A percentile compares a stretch with the other conserved stretches of the same genome.
Evolutionary conservation across 2,329 filamentous ascomycete genomes (phyloP).

Genomic region (Colletotrichum aenigma): DNA sequence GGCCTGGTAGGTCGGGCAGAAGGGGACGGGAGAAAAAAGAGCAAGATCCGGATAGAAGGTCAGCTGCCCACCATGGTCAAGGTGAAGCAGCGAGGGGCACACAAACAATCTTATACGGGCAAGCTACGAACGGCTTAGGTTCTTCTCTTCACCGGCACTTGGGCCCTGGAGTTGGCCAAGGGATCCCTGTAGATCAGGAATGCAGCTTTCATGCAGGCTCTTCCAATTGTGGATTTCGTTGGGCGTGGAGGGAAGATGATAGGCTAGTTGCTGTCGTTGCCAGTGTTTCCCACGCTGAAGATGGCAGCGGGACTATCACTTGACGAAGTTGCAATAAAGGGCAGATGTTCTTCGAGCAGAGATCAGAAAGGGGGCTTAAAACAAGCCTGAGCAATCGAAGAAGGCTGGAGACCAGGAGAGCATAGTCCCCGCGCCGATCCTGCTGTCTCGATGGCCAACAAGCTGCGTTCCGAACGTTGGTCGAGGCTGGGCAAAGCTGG

Average conservation of each 20-base stretch:
- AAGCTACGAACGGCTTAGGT: neutral
- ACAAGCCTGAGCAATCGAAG: neutral
- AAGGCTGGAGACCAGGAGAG: neutral
- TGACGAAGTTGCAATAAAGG: neutral
- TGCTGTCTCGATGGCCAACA: neutral
- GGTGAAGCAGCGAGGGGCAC: conserved; percentile 6
- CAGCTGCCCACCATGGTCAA: neutral
- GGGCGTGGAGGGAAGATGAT: neutral
- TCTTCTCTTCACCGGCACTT: conserved; percentile 20
- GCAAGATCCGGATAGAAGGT: neutral
- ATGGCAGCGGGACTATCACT: neutral
- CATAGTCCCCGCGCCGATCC: neutral
- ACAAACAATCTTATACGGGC: conserved; percentile 13
- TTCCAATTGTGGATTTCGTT: conserved; percentile 5
- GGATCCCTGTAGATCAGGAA: conserved; percentile 12
- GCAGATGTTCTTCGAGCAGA: neutral
- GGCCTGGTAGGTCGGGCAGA: neutral
- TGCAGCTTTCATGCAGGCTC: conserved; percentile 18
- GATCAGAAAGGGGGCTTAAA: neutral
- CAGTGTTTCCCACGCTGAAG: neutral
- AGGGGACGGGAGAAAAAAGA: neutral
- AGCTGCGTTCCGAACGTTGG: neutral
- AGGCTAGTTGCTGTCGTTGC: neutral
- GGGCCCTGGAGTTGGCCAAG: conserved; percentile 10
- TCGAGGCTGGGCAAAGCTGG: neutral